These are phyloP conservation scores for Tricholoma flavovirens DNA, from an alignment of 768 basidiomycete genomes.

Conservation along the genomic window DNA sequence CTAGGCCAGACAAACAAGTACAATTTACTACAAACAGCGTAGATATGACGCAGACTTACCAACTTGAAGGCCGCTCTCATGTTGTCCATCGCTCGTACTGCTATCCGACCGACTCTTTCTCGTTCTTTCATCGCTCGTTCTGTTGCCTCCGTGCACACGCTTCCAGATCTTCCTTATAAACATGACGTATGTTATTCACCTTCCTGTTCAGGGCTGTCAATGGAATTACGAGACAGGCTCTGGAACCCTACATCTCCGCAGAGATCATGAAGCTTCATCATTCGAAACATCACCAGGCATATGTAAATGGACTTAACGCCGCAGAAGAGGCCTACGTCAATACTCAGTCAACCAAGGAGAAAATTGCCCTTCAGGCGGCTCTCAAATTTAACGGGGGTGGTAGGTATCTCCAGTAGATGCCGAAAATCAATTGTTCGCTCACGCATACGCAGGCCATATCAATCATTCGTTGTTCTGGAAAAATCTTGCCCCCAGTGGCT, in stretches of 20 bases:
- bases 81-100: slow-evolving; percentile 42
- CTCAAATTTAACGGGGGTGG: slow-evolving; percentile 99
- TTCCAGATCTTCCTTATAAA: slow-evolving; percentile 74
- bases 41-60: no score
- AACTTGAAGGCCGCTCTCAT: slow-evolving; percentile 27
- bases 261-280: slow-evolving; percentile 96
- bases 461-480: slow-evolving; percentile 98
- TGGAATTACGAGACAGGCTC: slow-evolving; percentile 42
- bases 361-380: slow-evolving; percentile 83
- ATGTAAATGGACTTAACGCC: slow-evolving; percentile 91
- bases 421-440: not conserved
- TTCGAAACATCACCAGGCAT: slow-evolving; percentile 85
- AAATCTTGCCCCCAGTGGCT: slow-evolving; percentile 75
- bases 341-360: slow-evolving; percentile 58
- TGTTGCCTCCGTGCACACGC: slow-evolving; percentile 56
- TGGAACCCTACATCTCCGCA: slow-evolving; percentile 87
- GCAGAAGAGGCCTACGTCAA: slow-evolving; percentile 82
- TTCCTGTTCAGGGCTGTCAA: not conserved
- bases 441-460: slow-evolving; percentile 60
- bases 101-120: slow-evolving; percentile 37
- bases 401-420: slow-evolving; percentile 18
- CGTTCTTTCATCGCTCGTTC: slow-evolving; percentile 39
- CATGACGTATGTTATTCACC: slow-evolving; percentile 55
- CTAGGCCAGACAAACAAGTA: slow-evolving; percentile 1
- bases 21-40: no score